Evolutionary conservation across 2,329 filamentous ascomycete genomes (phyloP).

Genomic region (Chaetomium olivaceum): DNA sequence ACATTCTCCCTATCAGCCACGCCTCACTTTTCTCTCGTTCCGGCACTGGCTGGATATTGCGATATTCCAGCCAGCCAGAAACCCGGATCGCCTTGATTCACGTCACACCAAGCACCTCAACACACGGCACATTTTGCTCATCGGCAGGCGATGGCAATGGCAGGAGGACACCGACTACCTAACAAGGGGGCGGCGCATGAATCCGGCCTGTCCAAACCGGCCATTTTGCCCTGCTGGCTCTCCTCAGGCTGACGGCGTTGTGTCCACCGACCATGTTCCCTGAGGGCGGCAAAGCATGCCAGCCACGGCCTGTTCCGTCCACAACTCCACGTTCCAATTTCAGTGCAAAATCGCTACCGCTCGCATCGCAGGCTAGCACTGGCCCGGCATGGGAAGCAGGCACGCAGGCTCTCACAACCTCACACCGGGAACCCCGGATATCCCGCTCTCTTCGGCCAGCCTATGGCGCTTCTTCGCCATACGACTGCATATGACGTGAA

Average conservation of each 20-base stretch:
- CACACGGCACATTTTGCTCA: conserved; percentile 2
- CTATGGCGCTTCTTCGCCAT: neutral
- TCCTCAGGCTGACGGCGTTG: conserved; percentile 10
- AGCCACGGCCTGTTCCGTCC: conserved; percentile 10
- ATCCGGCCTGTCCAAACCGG: conserved; percentile 13
- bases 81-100: neutral
- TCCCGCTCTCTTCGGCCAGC: neutral
- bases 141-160: neutral
- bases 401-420: neutral
- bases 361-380: neutral
- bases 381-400: neutral
- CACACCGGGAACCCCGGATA: neutral
- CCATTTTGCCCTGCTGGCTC: neutral
- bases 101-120: neutral
- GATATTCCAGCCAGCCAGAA: neutral
- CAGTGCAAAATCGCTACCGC: conserved; percentile 8
- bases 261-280: conserved; percentile 5
- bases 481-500: conserved; percentile 11
- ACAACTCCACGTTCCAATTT: neutral
- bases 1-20: conserved; percentile 5
- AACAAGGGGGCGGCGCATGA: conserved; percentile 20
- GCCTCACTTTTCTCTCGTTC: conserved; percentile 7
- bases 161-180: neutral
- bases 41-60: conserved; percentile 4
- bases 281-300: conserved; percentile 27